phyloP scores from a whole-genome alignment of 352 stramenopile species.

The Elongisporangium senticosum region DNA sequence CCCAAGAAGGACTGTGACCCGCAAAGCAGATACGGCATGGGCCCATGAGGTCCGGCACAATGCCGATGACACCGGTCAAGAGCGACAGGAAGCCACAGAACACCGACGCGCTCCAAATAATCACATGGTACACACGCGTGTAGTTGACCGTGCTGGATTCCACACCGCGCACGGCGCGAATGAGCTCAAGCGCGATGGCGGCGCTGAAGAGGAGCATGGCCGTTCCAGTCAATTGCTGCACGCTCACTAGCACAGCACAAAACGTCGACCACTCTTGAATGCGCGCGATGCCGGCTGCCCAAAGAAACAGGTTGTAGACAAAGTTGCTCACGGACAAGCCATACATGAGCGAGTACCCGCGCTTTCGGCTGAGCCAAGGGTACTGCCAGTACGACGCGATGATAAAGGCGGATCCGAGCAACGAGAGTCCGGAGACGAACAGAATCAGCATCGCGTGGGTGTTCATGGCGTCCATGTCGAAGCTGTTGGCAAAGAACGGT shows the following conservation, averaged over 20 bases:
- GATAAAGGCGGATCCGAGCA: conserved; percentile 62
- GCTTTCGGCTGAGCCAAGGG: conserved; percentile 41
- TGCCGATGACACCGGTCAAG: conserved; percentile 57
- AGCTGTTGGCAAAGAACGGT: conserved; percentile 53
- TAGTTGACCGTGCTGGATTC: conserved; percentile 49
- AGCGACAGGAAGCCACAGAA: conserved; percentile 41
- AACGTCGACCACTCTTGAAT: conserved; percentile 31
- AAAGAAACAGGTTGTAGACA: conserved; percentile 54
- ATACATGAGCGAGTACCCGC: conserved; percentile 55
- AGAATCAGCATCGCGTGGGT: conserved; percentile 67
- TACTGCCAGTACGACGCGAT: conserved; percentile 64
- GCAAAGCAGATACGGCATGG: conserved; percentile 49
- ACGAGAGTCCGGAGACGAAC: conserved; percentile 63
- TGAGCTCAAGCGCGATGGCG: conserved; percentile 53
- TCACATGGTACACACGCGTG: conserved; percentile 46
- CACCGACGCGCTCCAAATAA: conserved; percentile 44
- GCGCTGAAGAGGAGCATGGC: conserved; percentile 54
- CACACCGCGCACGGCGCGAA: conserved; percentile 50
- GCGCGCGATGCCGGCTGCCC: conserved; percentile 43
- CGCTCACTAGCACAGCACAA: conserved; percentile 43
- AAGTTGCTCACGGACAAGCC: conserved; percentile 57
- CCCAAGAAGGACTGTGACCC: conserved; percentile 46
- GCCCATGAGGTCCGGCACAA: conserved; percentile 53
- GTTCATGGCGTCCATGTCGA: conserved; percentile 73
- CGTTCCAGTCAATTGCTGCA: conserved; percentile 65